Conservation (phyloP, 805 yeast species). For the Wickerhamomyces hampshirensis region DNA sequence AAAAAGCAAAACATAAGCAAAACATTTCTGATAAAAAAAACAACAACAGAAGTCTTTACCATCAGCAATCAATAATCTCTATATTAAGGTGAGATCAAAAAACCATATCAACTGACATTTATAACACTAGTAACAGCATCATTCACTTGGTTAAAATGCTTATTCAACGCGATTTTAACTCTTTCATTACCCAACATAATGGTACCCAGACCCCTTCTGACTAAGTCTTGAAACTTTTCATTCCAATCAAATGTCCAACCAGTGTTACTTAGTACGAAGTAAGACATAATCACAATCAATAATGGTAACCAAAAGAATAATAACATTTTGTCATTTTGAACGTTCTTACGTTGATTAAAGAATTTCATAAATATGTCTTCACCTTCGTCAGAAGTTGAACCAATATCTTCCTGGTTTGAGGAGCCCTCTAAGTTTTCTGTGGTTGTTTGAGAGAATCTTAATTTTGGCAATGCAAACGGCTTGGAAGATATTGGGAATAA, state of each 20-base stretch:
- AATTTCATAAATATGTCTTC: conserved; percentile 34
- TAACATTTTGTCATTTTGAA: conserved; percentile 74
- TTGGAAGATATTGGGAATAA: conserved; percentile 46
- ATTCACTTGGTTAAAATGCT: conserved; percentile 34
- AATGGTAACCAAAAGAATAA: conserved; percentile 91
- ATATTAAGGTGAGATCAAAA: too few species aligned
- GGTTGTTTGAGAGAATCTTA: conserved; percentile 10
- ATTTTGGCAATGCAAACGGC: conserved; percentile 14
- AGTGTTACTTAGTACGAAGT: conserved; percentile 34
- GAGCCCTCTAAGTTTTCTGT: too few species aligned
- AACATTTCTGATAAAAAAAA: neutral
- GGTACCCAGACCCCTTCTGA: conserved; percentile 41
- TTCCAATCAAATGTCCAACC: conserved; percentile 32
- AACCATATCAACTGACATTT: conserved; percentile 13
- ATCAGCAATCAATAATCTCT: too few species aligned
- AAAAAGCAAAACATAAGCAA: neutral
- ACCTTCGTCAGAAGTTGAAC: conserved; percentile 13
- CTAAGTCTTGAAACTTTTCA: conserved; percentile 31
- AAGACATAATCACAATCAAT: conserved; percentile 48
- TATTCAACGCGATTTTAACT: conserved; percentile 38
- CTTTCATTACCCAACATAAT: conserved; percentile 50
- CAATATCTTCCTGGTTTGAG: neutral
- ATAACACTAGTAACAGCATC: conserved; percentile 34
- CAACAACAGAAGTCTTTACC: too few species aligned
- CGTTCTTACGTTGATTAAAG: conserved; percentile 39